Conservation (phyloP, 805 yeast genomes). For the Wickerhamiella shivajii region DNA sequence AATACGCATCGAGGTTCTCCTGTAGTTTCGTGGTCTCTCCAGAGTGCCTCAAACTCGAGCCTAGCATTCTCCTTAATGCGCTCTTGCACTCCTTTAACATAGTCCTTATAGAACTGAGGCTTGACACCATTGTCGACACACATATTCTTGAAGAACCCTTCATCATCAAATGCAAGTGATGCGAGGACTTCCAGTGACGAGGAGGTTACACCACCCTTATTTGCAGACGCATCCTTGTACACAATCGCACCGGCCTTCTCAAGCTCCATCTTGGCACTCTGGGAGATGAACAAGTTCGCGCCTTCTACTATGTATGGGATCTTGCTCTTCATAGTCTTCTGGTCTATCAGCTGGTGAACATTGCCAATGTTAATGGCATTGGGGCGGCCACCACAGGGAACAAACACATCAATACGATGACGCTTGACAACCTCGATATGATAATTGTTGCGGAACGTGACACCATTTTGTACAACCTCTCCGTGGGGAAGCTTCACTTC, state of each 20-base stretch:
- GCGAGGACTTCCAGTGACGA: conserved; percentile 92
- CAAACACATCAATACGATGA: conserved; percentile 65
- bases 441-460: conserved; percentile 78
- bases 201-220: conserved; percentile 97
- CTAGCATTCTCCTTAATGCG: conserved; percentile 66
- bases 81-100: conserved; percentile 71
- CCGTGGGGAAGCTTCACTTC: conserved; percentile 73
- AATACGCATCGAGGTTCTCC: conserved; percentile 45
- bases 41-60: conserved; percentile 71
- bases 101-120: conserved; percentile 67
- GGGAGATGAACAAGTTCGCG: conserved; percentile 90
- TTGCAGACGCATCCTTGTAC: conserved; percentile 92
- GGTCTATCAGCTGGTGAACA: conserved; percentile 57
- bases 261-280: conserved; percentile 73
- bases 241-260: conserved; percentile 79
- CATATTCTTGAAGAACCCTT: conserved; percentile 65
- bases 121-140: conserved; percentile 41
- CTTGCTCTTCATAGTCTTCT: conserved; percentile 52
- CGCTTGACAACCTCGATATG: conserved; percentile 60
- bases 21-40: conserved; percentile 56
- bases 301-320: conserved; percentile 93
- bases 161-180: conserved; percentile 80
- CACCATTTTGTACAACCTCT: conserved; percentile 60
- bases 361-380: conserved; percentile 83
- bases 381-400: conserved; percentile 99